A percentile compares a stretch with the other conserved stretches of the same genome.
phyloP scores from a whole-genome alignment of 2,329 filamentous ascomycete species.

The Sporothrix mexicana region DNA sequence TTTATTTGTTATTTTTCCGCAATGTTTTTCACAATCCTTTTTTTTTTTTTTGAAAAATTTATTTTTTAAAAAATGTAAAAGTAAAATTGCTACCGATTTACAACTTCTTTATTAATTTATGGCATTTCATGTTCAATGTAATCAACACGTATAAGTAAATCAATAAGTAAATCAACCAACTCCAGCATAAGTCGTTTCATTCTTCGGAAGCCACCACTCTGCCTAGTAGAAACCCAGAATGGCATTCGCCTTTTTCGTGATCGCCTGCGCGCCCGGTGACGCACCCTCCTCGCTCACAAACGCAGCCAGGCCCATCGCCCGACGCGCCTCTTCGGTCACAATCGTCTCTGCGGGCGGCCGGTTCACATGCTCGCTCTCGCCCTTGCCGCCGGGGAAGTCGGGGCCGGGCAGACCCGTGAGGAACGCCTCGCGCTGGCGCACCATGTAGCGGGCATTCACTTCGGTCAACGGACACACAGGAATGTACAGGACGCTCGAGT shows the following conservation, averaged over 20 bases:
- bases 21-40: no score
- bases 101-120: no score
- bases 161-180: no score
- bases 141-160: no score
- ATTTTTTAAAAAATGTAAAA: no score
- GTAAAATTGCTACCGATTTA: no score
- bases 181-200: not conserved
- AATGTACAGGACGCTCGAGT: conserved; percentile 89
- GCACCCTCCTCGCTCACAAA: conserved; percentile 43
- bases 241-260: conserved; percentile 51
- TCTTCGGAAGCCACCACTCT: not conserved
- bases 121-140: no score
- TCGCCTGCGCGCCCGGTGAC: conserved; percentile 46
- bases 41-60: not conserved
- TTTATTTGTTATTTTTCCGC: no score
- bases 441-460: conserved; percentile 73
- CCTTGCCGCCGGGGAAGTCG: conserved; percentile 74
- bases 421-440: conserved; percentile 73
- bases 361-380: conserved; percentile 63
- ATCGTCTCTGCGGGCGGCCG: conserved; percentile 52
- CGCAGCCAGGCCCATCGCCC: conserved; percentile 54
- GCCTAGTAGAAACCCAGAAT: conserved; percentile 47
- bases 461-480: conserved; percentile 82
- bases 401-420: conserved; percentile 68
- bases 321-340: conserved; percentile 45